A percentile compares a stretch with the other conserved stretches of the same genome.
Evolutionary conservation across 179 eudicot species (phyloP).

Genomic region (Camellia oleifera): DNA sequence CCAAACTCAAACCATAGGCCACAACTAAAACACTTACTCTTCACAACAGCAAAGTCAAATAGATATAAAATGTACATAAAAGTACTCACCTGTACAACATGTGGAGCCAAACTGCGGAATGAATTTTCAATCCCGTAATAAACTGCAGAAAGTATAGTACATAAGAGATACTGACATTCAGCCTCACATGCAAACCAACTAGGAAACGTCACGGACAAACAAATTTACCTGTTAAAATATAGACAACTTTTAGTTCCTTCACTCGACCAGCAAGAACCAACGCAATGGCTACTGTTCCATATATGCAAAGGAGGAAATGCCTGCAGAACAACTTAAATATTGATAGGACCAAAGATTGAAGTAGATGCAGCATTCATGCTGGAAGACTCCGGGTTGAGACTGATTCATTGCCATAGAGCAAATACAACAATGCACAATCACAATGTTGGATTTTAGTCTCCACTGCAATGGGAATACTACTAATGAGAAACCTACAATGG

Average conservation of each 20-base stretch:
- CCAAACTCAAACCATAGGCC: neutral
- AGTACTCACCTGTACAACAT: slow-evolving; percentile 69
- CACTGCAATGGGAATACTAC: neutral
- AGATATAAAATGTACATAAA: neutral
- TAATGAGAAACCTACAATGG: neutral
- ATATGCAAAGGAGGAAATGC: slow-evolving; percentile 91
- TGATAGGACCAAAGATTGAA: neutral
- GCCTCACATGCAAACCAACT: slow-evolving; percentile 1
- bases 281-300: slow-evolving; percentile 71
- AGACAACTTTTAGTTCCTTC: slow-evolving; percentile 66
- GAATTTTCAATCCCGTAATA: slow-evolving; percentile 83
- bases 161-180: neutral
- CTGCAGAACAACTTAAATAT: slow-evolving; percentile 39
- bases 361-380: neutral
- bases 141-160: slow-evolving; percentile 43
- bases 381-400: neutral
- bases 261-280: slow-evolving; percentile 87
- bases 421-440: neutral
- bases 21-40: neutral
- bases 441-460: neutral
- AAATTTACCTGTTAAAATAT: slow-evolving; percentile 71
- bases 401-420: neutral
- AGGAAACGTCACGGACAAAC: slow-evolving; percentile 11
- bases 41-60: neutral
- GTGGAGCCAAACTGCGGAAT: slow-evolving; percentile 74